phyloP scores from a whole-genome alignment of 2,329 filamentous ascomycete species.

The Xylaria digitata region DNA sequence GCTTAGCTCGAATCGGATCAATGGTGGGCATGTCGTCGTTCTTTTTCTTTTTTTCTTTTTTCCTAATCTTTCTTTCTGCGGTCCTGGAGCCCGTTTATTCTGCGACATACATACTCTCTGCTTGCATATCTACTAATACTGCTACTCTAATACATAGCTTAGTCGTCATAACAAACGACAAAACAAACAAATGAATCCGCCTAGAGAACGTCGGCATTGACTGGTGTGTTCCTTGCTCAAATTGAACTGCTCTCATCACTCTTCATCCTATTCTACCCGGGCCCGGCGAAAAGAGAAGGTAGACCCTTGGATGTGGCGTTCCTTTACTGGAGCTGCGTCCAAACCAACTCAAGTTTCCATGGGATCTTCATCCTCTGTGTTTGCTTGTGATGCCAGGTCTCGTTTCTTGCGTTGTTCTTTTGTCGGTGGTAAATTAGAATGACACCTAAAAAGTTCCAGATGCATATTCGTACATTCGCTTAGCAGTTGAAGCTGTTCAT shows the following conservation, averaged over 20 bases:
- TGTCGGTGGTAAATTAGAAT: neutral
- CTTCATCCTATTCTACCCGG: neutral
- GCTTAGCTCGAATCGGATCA: conserved; percentile 11
- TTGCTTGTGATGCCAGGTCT: conserved; percentile 30
- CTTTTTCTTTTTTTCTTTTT: too few relatives aligned
- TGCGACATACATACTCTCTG: too few relatives aligned
- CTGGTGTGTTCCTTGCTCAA: too few relatives aligned
- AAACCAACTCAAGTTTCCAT: conserved; percentile 3
- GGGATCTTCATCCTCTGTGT: conserved; percentile 14
- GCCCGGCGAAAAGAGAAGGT: conserved; percentile 1
- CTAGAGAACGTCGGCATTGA: too few relatives aligned
- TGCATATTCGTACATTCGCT: neutral
- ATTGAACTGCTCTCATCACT: neutral
- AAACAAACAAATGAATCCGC: conserved; percentile 3
- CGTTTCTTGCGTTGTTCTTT: conserved; percentile 6
- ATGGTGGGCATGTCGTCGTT: neutral
- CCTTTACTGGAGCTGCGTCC: conserved; percentile 1
- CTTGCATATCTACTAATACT: too few relatives aligned
- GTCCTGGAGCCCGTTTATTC: neutral
- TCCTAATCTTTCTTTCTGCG: too few relatives aligned
- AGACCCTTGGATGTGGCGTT: conserved; percentile 26
- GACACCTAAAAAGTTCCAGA: neutral
- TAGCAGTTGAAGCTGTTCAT: neutral
- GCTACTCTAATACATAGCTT: too few relatives aligned
- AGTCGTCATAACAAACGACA: conserved; percentile 11